These are phyloP conservation scores for Nymphaea colorata DNA, from an alignment of 164 flowering plant species.

Conservation along the genomic window DNA sequence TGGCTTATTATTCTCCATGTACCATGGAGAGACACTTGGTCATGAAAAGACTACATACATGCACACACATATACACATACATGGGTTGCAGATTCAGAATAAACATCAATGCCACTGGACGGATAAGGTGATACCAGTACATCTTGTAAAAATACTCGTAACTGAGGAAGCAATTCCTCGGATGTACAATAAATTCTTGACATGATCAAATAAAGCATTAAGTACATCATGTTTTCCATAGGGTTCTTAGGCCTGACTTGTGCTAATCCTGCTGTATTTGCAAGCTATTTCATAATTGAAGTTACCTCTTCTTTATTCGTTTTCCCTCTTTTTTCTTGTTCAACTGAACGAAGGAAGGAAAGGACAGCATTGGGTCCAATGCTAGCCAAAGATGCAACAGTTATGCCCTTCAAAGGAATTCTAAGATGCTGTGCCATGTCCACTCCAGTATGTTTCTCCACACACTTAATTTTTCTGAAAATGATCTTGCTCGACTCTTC, in stretches of 20 bases:
- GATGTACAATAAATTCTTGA: no score
- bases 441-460: constrained; percentile 53
- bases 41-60: no score
- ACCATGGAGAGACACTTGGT: background rate
- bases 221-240: no score
- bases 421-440: constrained; percentile 86
- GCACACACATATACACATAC: background rate
- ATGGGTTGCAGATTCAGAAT: background rate
- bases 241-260: no score
- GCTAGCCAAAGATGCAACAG: constrained; percentile 47
- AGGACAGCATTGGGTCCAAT: constrained; percentile 49
- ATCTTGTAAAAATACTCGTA: no score
- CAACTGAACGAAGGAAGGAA: constrained; percentile 45
- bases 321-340: background rate
- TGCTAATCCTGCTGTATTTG: no score
- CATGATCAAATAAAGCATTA: no score
- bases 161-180: no score
- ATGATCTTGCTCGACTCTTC: background rate
- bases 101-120: background rate
- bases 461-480: background rate
- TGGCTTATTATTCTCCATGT: background rate
- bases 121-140: no score
- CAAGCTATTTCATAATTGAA: background rate
- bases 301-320: no score
- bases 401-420: constrained; percentile 82